Base-by-base conservation (phyloP, 2,329 filamentous ascomycete species). In the Venturia nashicola region DNA sequence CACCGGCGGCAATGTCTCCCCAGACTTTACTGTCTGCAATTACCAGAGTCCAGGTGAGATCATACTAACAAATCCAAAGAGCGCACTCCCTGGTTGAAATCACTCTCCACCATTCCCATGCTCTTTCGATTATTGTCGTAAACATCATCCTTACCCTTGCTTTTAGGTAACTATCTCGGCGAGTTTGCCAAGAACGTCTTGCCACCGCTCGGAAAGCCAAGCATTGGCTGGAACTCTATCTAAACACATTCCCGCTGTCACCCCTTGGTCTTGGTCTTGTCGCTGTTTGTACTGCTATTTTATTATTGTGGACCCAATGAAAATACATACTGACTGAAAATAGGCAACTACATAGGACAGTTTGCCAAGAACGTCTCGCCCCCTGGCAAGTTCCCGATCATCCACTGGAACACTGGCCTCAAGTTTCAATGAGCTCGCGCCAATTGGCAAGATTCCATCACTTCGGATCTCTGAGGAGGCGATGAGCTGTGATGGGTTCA, bases 1-100 rank as follows among this genome's bases (percentile, higher is more conserved):
- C 67, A 74, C 75, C 59, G 76, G 75, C 61, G 70, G 71, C 65
- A 70, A 72, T 61, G 69, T 76, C 36, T 64, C 80, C 44, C 76
- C 85, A n/a, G 86, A 83, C 77, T 91, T 85, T 80, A 92, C 89
- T 39, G 90, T 95, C 71, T 96, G 91, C 86, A 93, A 96, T 83
- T 96, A 96, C 79, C 79, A 77, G 68, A 82, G 85, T 66, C 78
- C 85, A 67, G 91, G 90, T 89, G 84, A 75, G 84, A 75, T 57
- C 6, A 18, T 36, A 57, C 51, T 57, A 36, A 57, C 51, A 2
- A 57, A 57, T 34, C 51, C 51, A 57, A 36, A 36, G 59, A n/a
- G 36, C 48, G 18, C 59, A 1, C 34, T 42, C 14, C 39, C 14
- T 18, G 43, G 36, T 39, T 60, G 59, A 60, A 8, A 39, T 61